Evolutionary conservation across 768 basidiomycete species (phyloP).

Genomic region (Kwoniella sp.): DNA sequence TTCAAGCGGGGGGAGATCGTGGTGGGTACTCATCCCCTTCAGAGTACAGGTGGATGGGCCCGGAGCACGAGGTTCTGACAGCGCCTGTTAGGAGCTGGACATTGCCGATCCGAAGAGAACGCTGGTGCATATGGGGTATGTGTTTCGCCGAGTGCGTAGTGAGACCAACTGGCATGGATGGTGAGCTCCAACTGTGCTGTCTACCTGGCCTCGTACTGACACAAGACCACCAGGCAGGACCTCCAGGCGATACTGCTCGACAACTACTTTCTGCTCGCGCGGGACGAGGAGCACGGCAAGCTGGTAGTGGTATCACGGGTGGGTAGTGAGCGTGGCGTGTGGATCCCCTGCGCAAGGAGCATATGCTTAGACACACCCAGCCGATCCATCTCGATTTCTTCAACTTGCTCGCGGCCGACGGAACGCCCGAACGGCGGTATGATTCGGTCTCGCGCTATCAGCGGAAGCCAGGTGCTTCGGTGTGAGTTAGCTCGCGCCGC

Average conservation of each 20-base stretch:
- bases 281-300: slow-evolving; percentile 42
- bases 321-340: slow-evolving; percentile 1
- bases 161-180: slow-evolving; percentile 69
- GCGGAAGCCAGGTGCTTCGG: slow-evolving; percentile 9
- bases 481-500: slow-evolving; percentile 2
- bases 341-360: not conserved
- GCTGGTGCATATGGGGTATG: slow-evolving; percentile 63
- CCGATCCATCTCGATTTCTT: slow-evolving; percentile 45
- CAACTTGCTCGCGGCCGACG: slow-evolving; percentile 24
- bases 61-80: too few species aligned
- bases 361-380: slow-evolving; percentile 6
- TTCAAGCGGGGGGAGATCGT: slow-evolving; percentile 77
- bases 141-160: slow-evolving; percentile 60
- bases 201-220: not conserved
- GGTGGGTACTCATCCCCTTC: slow-evolving; percentile 53
- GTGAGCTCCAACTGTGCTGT: slow-evolving; percentile 42
- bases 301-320: slow-evolving; percentile 42
- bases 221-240: slow-evolving; percentile 31
- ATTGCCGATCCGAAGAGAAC: slow-evolving; percentile 69
- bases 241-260: slow-evolving; percentile 41
- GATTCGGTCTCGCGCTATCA: slow-evolving; percentile 24
- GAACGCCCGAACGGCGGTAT: slow-evolving; percentile 36
- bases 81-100: slow-evolving; percentile 66
- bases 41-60: not conserved
- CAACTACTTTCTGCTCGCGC: slow-evolving; percentile 43